Base-by-base conservation (phyloP, 768 basidiomycete genomes). In the Coprinellus micaceus region DNA sequence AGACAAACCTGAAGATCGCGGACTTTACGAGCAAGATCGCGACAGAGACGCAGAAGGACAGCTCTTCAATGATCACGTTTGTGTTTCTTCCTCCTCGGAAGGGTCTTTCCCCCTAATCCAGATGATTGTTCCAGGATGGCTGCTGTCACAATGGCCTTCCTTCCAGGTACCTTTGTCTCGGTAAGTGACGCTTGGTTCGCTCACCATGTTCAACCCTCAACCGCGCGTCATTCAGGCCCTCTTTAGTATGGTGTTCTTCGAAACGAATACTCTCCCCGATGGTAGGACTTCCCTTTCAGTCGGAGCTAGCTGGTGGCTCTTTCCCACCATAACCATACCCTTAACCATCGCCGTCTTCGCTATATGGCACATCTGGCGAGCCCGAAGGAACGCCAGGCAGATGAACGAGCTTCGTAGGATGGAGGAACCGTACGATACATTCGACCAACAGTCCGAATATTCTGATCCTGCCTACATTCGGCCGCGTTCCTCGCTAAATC, bases 181-280 rank as follows among this genome's bases (percentile, higher is more conserved):
- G 36, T 47, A 28, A 19, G 46, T 26, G 15, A 2, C 15, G 22
- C 2, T 1, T 22, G 11, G 12, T 10, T 21, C 22, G 17, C 21
- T 11, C 15, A 44, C 22, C 6, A n/a, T 44, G 43, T 2, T 10
- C 43, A 17, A 2, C 15, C 6, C 2, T 17, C 22, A 44, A 10
- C 10, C 22, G 11, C 22, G 22, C 22, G 15, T 10, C 17, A 44
- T 21, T 28, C 26, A 47, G 46, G 22, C 56, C 3, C 12, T 57
- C 10, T 57, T 57, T 19, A 57, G 56, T n/a, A 57, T 57, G 56
- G 49, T 52, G 6, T 57, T 57, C 49, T 57, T 57, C 39, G 24
- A 57, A 13, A 22, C 26, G 6, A 29, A 49, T 24, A 33, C 45
- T 4, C 33, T 6, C 15, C 12, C 21, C 4, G 24, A 24, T 4